Conservation (phyloP, 495 filamentous ascomycete species). For the Mytilinidion resinicola region DNA sequence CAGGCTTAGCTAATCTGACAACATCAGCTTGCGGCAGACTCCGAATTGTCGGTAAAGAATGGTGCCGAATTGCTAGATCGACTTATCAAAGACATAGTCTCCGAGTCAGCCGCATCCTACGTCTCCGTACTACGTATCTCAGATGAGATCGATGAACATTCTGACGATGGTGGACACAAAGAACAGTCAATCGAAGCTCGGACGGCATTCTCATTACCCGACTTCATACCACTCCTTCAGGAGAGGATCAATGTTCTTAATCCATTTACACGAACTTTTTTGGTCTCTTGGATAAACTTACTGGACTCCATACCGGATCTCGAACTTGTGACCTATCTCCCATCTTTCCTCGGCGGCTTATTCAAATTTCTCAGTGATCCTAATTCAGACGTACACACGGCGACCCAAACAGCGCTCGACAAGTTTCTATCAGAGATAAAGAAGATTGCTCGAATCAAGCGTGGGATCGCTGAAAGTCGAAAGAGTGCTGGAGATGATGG, state of each 20-base stretch:
- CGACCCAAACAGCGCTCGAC: conserved; percentile 85
- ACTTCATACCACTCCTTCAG: conserved; percentile 87
- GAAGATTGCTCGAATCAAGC: conserved; percentile 84
- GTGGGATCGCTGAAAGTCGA: conserved; percentile 80
- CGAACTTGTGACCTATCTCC: conserved; percentile 87
- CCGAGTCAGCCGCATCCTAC: conserved; percentile 93
- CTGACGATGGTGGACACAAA: conserved; percentile 44
- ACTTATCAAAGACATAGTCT: conserved; percentile 94
- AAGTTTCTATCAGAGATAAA: conserved; percentile 92
- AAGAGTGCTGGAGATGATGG: conserved; percentile 61
- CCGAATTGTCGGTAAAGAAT: conserved; percentile 96
- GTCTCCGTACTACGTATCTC: conserved; percentile 70
- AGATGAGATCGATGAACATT: conserved; percentile 22
- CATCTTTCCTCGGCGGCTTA: conserved; percentile 84
- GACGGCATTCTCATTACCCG: conserved; percentile 85
- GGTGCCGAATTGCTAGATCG: conserved; percentile 95
- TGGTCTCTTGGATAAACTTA: conserved; percentile 93
- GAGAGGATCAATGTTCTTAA: conserved; percentile 91
- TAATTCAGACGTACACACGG: conserved; percentile 87
- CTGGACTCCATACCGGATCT: conserved; percentile 96
- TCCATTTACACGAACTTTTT: conserved; percentile 87
- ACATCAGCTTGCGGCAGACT: conserved; percentile 84
- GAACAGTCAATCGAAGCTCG: conserved; percentile 48
- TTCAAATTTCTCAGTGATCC: conserved; percentile 88
- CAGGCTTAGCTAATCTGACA: neutral